Base-by-base conservation (phyloP, 176 grass and related monocot species). In the Thinopyrum elongatum region DNA sequence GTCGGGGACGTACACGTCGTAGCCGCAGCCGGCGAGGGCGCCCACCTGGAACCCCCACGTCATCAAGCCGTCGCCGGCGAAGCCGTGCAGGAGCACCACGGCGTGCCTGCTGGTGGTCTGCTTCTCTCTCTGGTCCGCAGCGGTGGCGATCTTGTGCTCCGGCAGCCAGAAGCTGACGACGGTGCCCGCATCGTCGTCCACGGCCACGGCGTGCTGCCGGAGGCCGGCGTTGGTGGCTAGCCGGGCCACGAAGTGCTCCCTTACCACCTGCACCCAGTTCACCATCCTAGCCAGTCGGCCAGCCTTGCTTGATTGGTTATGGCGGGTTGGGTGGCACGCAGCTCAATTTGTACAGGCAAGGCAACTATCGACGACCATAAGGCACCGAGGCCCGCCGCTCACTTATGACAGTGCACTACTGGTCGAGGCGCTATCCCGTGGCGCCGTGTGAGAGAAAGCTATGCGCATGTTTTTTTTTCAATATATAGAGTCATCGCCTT, bases 1-100 rank as follows among this genome's bases (percentile, higher is more conserved):
- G 82, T 92, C 92, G 16, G 92, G 92, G 22, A 94, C 90, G 84
- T 92, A 94, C 22, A 94, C 87, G 34, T 87, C 65, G 73, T 87
- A 90, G 74, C 70, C 70, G 39, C 51, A 38, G 65, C 71, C 47
- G 7, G 87, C 53, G n/a, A 94, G 69, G 0, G 35, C 38, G 2
- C 65, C 84, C 1, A 87, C 79, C 79, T 77, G 87, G 38, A 94
- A 72, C 29, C 78, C 63, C 87, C 92, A 94, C 0, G 90, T 90
- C 53, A 94, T 36, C 41, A 94, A 83, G 17, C 90, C 90, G 27
- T 94, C 92, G 8, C 79, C 60, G 2, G 90, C 84, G 81, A 94
- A 94, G 42, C 92, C 92, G 47, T 94, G 92, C 70, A 94, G 39
- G 26, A 94, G 79, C 57, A 92, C 87, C 23, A 94, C 86, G 14